A percentile compares a stretch with the other conserved stretches of the same genome.
phyloP scores from a whole-genome alignment of 148 eudicot species.

The Vaccinium corymbosum region DNA sequence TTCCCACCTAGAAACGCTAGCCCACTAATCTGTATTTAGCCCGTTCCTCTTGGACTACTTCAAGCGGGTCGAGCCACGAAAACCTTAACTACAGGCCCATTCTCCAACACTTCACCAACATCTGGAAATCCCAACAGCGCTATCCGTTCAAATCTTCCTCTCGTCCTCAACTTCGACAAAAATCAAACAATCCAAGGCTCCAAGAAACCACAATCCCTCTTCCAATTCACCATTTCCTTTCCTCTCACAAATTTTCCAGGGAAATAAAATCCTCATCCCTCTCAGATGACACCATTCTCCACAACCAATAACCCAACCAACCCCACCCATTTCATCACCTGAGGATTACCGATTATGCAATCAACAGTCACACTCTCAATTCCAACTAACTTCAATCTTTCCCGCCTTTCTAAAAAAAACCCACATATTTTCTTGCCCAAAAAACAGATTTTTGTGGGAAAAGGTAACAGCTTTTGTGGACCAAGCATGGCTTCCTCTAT shows the following conservation, averaged over 20 bases:
- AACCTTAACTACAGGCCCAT: no score
- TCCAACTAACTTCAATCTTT: constrained; percentile 21
- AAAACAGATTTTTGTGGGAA: background rate
- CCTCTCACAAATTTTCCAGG: background rate
- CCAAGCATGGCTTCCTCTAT: constrained; percentile 42
- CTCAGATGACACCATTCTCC: constrained; percentile 9
- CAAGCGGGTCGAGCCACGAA: background rate
- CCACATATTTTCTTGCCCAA: constrained; percentile 29
- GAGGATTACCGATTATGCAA: constrained; percentile 25
- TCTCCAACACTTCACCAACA: background rate
- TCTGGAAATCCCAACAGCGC: background rate
- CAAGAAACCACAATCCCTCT: background rate
- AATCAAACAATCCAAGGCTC: background rate
- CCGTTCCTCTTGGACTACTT: background rate
- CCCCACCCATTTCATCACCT: constrained; percentile 8
- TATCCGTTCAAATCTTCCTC: background rate
- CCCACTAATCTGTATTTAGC: background rate
- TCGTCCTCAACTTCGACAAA: background rate
- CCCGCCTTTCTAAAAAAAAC: constrained; percentile 12
- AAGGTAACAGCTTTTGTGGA: constrained; percentile 1
- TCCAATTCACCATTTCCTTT: background rate
- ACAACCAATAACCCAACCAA: background rate
- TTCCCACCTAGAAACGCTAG: background rate
- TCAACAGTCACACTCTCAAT: constrained; percentile 31
- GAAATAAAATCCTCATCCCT: constrained; percentile 1